A percentile compares a stretch with the other conserved stretches of the same genome.
Conservation (phyloP, 805 yeast species). For the Candida peoriensis region DNA sequence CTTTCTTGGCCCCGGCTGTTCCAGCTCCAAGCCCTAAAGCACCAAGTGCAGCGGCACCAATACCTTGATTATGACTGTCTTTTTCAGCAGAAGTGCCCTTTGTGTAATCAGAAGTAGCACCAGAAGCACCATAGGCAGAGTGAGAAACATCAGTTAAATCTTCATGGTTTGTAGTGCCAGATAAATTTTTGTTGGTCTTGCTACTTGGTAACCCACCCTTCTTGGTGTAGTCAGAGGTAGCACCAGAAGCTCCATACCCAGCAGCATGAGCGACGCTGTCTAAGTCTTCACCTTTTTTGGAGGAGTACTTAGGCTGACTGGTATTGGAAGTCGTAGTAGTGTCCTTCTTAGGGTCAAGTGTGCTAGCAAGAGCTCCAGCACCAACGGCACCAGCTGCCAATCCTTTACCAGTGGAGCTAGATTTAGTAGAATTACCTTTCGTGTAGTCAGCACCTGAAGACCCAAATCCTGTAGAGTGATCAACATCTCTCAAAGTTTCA, state of each 20-base stretch:
- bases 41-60: conserved; percentile 6
- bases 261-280: conserved; percentile 10
- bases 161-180: conserved; percentile 4
- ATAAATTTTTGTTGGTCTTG: too few species aligned
- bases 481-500: too few species aligned
- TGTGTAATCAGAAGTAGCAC: conserved; percentile 11
- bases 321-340: too few species aligned
- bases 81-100: too few species aligned
- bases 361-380: too few species aligned
- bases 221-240: conserved; percentile 1
- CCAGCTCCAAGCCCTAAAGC: background rate
- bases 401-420: too few species aligned
- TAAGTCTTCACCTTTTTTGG: background rate
- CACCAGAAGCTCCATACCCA: conserved; percentile 9
- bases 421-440: too few species aligned
- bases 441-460: too few species aligned
- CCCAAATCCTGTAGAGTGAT: too few species aligned
- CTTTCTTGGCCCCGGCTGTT: background rate
- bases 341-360: too few species aligned
- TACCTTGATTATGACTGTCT: background rate
- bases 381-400: too few species aligned
- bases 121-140: conserved; percentile 14
- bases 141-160: conserved; percentile 6
- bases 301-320: background rate
- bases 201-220: too few species aligned